Conservation (phyloP, 208 protist species). For the Crithidia acanthocephali region DNA sequence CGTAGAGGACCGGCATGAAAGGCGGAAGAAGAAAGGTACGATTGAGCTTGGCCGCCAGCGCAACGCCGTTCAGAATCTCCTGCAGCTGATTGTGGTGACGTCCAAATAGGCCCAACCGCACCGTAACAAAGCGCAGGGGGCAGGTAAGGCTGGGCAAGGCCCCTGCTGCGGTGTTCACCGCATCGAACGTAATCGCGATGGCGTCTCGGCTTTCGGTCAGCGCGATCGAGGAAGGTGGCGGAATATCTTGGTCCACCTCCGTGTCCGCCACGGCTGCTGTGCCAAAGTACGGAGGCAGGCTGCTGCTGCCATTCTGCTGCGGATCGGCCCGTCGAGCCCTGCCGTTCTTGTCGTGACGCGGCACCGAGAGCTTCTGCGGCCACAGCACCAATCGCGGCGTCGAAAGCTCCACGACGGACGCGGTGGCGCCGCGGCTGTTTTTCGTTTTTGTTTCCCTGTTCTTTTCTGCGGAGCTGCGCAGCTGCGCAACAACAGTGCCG, state of each 20-base stretch:
- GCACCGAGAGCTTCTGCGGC: neutral
- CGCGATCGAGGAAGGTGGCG: neutral
- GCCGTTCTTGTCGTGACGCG: no score
- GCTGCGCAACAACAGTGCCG: conserved; percentile 10
- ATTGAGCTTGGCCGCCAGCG: conserved; percentile 17
- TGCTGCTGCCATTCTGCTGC: neutral
- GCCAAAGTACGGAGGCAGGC: conserved; percentile 8
- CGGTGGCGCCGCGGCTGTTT: neutral
- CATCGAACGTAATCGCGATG: conserved; percentile 6
- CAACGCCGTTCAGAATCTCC: conserved; percentile 20
- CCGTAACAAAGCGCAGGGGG: conserved; percentile 19
- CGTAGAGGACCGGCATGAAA: conserved; percentile 14
- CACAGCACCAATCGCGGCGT: conserved; percentile 18
- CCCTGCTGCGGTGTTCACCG: neutral
- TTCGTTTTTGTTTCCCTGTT: neutral
- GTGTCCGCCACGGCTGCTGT: conserved; percentile 7
- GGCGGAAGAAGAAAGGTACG: conserved; percentile 20
- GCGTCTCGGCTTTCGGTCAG: neutral
- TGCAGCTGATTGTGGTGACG: conserved; percentile 35
- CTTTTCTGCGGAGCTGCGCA: neutral
- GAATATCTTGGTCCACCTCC: conserved; percentile 16
- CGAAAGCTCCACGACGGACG: neutral
- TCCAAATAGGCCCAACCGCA: conserved; percentile 23
- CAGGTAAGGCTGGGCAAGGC: conserved; percentile 4
- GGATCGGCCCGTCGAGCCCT: neutral